These are phyloP conservation scores for Polyplosphaeria fusca DNA, from an alignment of 495 filamentous ascomycete genomes.

Conservation along the genomic window DNA sequence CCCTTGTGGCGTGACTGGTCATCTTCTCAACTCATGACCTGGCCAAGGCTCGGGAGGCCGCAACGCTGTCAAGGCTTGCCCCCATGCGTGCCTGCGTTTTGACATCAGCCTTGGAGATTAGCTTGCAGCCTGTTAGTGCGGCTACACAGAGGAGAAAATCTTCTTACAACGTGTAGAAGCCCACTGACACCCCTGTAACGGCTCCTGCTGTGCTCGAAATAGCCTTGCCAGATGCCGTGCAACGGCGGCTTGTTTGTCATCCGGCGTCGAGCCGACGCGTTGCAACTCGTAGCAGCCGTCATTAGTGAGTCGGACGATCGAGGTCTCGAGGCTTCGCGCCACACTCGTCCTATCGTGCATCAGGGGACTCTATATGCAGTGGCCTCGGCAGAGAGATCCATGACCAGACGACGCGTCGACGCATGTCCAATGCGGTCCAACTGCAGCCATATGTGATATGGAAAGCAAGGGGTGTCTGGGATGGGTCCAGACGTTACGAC, in stretches of 20 bases:
- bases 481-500: conserved; percentile 10
- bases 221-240: conserved; percentile 9
- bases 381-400: conserved; percentile 10
- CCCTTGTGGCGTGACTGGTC: no score
- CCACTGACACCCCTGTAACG: conserved; percentile 8
- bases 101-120: conserved; percentile 18
- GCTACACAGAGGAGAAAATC: conserved; percentile 23
- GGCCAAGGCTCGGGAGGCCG: neutral
- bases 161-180: conserved; percentile 14
- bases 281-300: conserved; percentile 14
- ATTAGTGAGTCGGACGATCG: conserved; percentile 10
- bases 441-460: no score
- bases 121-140: conserved; percentile 21
- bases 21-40: no score
- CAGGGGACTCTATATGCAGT: conserved; percentile 9
- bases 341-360: neutral
- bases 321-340: conserved; percentile 14
- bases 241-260: conserved; percentile 11
- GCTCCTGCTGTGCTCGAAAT: conserved; percentile 20
- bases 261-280: conserved; percentile 6
- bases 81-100: conserved; percentile 10
- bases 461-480: conserved; percentile 24
- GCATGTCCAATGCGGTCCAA: neutral
- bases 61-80: conserved; percentile 3
- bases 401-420: neutral